Base-by-base conservation (phyloP, 1,284 basidiomycete genomes). In the Trametes sp. region DNA sequence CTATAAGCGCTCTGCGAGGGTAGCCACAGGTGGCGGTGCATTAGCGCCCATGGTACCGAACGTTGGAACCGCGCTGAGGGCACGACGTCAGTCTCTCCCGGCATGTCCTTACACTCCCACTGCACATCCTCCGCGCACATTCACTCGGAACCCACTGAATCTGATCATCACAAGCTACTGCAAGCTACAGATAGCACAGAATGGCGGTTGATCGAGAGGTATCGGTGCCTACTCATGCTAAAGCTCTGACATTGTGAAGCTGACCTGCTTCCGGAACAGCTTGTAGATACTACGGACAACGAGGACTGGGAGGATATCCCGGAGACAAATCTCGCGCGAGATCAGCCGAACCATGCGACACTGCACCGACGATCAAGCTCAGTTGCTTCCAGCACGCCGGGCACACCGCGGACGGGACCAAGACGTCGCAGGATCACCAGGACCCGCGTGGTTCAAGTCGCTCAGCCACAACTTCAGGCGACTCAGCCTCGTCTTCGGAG, bases 271-370 rank as follows among this genome's bases (percentile, higher is more conserved):
- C n/a, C n/a, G n/a, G n/a, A n/a, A n/a, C n/a, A n/a, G n/a, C n/a
- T n/a, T n/a, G n/a, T 19, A 4, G 16, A 41, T 19, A 6, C 3
- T 19, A 19, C n/a, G 16, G 38, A 41, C 7, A 65, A 67, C 9
- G 65, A n/a, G 3, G 68, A 67, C 26, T 71, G 70, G 70, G 70
- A 71, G 46, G 70, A 71, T 48, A 24, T 69, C 19, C 68, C 68
- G 2, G 62, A 68, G 5, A 13, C 51, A 1, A 33, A 64, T 14
- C 48, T 41, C 2, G 52, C 59, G 10, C 50, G 48, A 3, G 23
- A 46, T 14, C 38, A 16, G 1, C 36, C 50, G 8, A 21, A 51
- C 19, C 16, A 14, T n/a, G n/a, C n/a, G 9, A 1, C 24, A 29
- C 21, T 4, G 13, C 19, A 28, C 24, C 41, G 29, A 26, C 57